phyloP scores from a whole-genome alignment of 2,329 filamentous ascomycete species.

The Cladosporium colombiae region DNA sequence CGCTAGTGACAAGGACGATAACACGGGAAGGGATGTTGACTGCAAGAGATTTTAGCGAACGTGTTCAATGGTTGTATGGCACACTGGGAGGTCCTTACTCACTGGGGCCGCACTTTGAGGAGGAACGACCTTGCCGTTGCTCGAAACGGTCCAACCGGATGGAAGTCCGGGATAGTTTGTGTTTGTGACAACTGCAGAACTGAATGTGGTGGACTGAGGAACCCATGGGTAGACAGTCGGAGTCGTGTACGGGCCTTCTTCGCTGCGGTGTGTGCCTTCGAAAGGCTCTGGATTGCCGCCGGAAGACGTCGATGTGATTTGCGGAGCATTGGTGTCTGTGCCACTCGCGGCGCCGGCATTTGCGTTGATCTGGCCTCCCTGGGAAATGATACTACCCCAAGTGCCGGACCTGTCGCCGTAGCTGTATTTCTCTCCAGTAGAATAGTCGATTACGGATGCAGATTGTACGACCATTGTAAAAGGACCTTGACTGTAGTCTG shows the following conservation, averaged over 20 bases:
- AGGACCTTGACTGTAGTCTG: slow-evolving; percentile 79
- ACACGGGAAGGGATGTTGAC: slow-evolving; percentile 54
- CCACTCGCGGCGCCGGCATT: slow-evolving; percentile 55
- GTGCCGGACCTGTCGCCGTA: slow-evolving; percentile 77
- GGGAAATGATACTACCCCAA: slow-evolving; percentile 79
- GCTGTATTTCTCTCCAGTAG: slow-evolving; percentile 79
- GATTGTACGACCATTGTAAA: slow-evolving; percentile 83
- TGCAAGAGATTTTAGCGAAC: slow-evolving; percentile 37
- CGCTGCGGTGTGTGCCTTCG: slow-evolving; percentile 61
- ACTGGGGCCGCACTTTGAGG: slow-evolving; percentile 63
- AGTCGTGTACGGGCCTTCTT: slow-evolving; percentile 51
- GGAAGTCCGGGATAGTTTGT: slow-evolving; percentile 63
- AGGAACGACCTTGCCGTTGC: slow-evolving; percentile 76
- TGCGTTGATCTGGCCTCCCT: slow-evolving; percentile 69
- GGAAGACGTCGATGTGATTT: slow-evolving; percentile 60
- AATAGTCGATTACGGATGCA: slow-evolving; percentile 83
- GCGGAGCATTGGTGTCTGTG: slow-evolving; percentile 57
- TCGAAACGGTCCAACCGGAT: slow-evolving; percentile 76
- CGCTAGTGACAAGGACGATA: slow-evolving; percentile 54
- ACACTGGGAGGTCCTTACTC: slow-evolving; percentile 53
- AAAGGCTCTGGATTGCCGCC: slow-evolving; percentile 68
- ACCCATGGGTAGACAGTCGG: slow-evolving; percentile 71
- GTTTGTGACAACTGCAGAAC: slow-evolving; percentile 42
- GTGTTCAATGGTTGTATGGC: slow-evolving; percentile 27
- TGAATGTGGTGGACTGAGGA: slow-evolving; percentile 47